Conservation (phyloP, 352 stramenopile species). For the Globisporangium rhizosaccharum region DNA sequence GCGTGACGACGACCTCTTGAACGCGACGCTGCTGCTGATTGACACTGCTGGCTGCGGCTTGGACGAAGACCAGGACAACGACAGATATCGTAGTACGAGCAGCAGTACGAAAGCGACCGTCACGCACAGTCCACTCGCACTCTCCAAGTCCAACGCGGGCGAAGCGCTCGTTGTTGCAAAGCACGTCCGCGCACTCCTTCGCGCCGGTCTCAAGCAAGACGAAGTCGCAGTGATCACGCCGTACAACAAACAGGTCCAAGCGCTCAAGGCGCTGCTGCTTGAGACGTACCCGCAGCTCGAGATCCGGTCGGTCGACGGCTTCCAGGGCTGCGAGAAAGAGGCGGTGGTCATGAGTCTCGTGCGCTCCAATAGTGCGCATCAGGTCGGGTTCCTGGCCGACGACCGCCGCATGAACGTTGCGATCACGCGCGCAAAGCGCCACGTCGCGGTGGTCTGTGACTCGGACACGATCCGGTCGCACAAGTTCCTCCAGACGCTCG, state of each 20-base stretch:
- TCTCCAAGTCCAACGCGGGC: conserved; percentile 76
- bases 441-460: conserved; percentile 94
- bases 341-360: conserved; percentile 98
- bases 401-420: conserved; percentile 98
- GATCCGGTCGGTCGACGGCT: conserved; percentile 95
- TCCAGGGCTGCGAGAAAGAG: conserved; percentile 96
- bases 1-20: conserved; percentile 52
- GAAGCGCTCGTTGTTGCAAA: conserved; percentile 70
- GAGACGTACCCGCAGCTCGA: conserved; percentile 68
- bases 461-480: conserved; percentile 90
- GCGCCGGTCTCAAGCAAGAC: conserved; percentile 73
- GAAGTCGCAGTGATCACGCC: conserved; percentile 97
- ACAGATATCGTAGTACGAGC: conserved; percentile 12
- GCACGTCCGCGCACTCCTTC: conserved; percentile 86
- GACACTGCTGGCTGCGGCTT: conserved; percentile 93
- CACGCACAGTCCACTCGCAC: conserved; percentile 14
- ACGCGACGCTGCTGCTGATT: conserved; percentile 86
- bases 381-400: conserved; percentile 97
- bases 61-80: conserved; percentile 68
- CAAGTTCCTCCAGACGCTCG: conserved; percentile 88
- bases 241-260: conserved; percentile 97
- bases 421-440: conserved; percentile 95
- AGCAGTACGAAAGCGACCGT: too few species aligned
- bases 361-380: conserved; percentile 83
- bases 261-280: conserved; percentile 85